phyloP scores from a whole-genome alignment of 2,329 filamentous ascomycete genomes.

The Cercospora zeina region DNA sequence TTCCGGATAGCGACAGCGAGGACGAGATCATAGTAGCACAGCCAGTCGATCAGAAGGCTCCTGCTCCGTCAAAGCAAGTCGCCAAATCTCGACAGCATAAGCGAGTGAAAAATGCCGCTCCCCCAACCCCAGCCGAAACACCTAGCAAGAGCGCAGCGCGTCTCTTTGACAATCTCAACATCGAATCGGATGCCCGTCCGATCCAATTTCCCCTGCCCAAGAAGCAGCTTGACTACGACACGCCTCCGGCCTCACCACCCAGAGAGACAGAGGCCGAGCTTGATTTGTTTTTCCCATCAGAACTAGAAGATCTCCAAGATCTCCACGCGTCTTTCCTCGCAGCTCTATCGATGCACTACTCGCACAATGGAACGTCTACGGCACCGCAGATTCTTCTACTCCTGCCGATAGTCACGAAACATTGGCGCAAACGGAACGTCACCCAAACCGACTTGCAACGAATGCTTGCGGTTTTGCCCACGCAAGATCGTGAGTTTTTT shows the following conservation, averaged over 20 bases:
- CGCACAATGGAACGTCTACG: constrained; percentile 51
- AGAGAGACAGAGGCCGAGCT: constrained; percentile 20
- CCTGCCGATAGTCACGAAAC: constrained; percentile 45
- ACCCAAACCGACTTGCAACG: constrained; percentile 50
- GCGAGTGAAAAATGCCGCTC: constrained; percentile 37
- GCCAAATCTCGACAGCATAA: constrained; percentile 29
- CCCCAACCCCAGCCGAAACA: constrained; percentile 39
- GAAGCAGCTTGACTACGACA: constrained; percentile 33
- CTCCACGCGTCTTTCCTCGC: constrained; percentile 53
- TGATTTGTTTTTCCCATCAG: constrained; percentile 41
- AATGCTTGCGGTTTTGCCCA: constrained; percentile 45
- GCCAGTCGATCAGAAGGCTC: not conserved
- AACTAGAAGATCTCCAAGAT: constrained; percentile 48
- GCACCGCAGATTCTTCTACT: constrained; percentile 47
- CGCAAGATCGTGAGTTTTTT: constrained; percentile 27
- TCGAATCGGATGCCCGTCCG: constrained; percentile 30
- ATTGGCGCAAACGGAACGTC: constrained; percentile 51
- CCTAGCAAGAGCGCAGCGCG: constrained; percentile 40
- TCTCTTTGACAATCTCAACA: constrained; percentile 40
- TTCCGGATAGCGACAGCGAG: constrained; percentile 31
- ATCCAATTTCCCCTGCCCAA: constrained; percentile 29
- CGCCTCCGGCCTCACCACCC: constrained; percentile 39
- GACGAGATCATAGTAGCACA: constrained; percentile 26
- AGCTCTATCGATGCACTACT: constrained; percentile 52
- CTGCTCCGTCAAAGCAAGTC: not conserved